Evolutionary conservation across 1,139 yeast species (phyloP).

Genomic region (Kurtzmaniella quercitrusa): DNA sequence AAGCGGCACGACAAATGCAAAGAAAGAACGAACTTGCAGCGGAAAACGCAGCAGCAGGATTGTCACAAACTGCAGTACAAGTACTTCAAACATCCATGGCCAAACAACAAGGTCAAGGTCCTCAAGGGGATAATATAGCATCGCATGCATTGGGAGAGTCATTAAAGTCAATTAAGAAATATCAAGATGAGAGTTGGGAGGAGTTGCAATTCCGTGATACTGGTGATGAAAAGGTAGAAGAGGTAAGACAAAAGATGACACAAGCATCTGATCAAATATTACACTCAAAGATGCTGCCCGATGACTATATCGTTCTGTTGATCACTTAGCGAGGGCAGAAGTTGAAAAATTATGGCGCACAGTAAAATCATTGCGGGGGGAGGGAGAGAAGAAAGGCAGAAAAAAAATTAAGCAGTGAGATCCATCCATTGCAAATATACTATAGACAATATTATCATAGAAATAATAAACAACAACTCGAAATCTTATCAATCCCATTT

Average conservation of each 20-base stretch:
- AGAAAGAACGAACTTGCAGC: conserved; percentile 24
- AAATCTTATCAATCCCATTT: no score
- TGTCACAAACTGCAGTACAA: conserved; percentile 38
- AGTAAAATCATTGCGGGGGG: no score
- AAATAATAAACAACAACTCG: no score
- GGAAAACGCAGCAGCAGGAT: conserved; percentile 14
- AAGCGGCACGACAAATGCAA: conserved; percentile 23
- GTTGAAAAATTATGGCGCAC: not conserved
- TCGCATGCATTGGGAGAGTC: conserved; percentile 73
- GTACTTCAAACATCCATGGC: conserved; percentile 39
- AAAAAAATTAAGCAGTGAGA: no score
- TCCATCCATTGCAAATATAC: no score
- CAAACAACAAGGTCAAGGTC: conserved; percentile 49
- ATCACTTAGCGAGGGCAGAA: not conserved
- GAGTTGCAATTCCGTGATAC: conserved; percentile 46
- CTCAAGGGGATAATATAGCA: conserved; percentile 73
- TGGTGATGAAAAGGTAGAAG: conserved; percentile 31
- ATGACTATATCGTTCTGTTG: conserved; percentile 21
- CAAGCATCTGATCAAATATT: conserved; percentile 22
- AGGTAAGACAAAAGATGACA: conserved; percentile 23
- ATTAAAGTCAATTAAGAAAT: conserved; percentile 63
- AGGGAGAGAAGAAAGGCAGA: no score
- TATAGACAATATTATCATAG: no score
- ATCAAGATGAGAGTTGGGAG: conserved; percentile 68
- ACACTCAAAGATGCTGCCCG: conserved; percentile 24